Conservation (phyloP, 176 grass and related monocot species). For the Phoenix dactylifera region DNA sequence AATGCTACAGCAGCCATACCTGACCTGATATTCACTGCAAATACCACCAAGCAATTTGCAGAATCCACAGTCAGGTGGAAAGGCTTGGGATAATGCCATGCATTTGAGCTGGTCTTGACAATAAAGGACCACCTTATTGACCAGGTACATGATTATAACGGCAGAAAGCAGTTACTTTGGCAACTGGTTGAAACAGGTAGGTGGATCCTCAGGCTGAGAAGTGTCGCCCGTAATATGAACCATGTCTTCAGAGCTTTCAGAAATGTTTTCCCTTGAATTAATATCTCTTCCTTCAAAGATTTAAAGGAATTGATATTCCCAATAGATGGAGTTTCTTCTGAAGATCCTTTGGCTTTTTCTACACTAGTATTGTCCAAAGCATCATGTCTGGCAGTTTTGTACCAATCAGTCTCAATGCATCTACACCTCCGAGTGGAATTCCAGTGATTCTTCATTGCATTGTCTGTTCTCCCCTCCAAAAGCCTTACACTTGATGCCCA, state of each 20-base stretch:
- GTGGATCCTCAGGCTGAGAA: constrained; percentile 29
- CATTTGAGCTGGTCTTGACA: constrained; percentile 16
- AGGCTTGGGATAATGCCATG: constrained; percentile 23
- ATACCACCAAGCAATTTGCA: constrained; percentile 38
- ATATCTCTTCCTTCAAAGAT: constrained; percentile 25
- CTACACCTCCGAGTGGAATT: constrained; percentile 83
- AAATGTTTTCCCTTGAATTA: constrained; percentile 25
- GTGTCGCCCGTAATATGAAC: constrained; percentile 14
- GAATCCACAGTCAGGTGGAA: constrained; percentile 25
- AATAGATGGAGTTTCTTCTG: constrained; percentile 36
- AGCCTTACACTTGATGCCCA: constrained; percentile 83
- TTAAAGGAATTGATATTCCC: constrained; percentile 37
- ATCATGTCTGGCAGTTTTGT: constrained; percentile 20
- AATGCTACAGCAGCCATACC: constrained; percentile 51
- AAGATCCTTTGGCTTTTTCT: constrained; percentile 30
- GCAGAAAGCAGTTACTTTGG: constrained; percentile 69
- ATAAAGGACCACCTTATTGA: constrained; percentile 25
- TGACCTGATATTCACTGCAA: constrained; percentile 43
- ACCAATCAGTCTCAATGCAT: constrained; percentile 27
- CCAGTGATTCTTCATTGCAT: constrained; percentile 97
- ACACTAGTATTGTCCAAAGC: constrained; percentile 19
- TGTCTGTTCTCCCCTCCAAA: constrained; percentile 85
- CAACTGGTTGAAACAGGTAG: constrained; percentile 52
- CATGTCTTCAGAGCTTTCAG: constrained; percentile 20
- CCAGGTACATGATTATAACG: constrained; percentile 31